Evolutionary conservation across 129 eudicot species (phyloP), one percentile per base, ranked within the genome.

Genomic region (Tanacetum coccineum): DNA sequence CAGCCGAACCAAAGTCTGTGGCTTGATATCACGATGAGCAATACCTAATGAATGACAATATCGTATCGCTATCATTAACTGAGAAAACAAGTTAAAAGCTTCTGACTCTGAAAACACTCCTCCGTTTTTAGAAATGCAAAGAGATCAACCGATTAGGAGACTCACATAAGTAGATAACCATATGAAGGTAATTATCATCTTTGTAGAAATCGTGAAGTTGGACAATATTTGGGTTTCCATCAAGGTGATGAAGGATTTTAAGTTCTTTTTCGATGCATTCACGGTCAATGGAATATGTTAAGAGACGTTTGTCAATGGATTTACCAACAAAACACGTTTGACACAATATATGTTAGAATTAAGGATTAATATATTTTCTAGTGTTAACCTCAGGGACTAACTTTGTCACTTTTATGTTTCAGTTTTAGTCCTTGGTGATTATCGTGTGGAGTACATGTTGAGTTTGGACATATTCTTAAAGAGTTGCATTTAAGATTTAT

Each of bases 1-100:
- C 95, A 0, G 96, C 95, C 9, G 96, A 86, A 28, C 86, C 97
- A n/a, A n/a, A n/a, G n/a, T n/a, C n/a, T n/a, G n/a, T 18, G 97
- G 95, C 80, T 89, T 89, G 13, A 89, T 51, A 58, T 89, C 97
- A 12, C 97, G 62, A 53, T 86, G 97, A 6, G 97, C 84, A 49
- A 86, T 74, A 13, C 95, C 95, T 36, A 72, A 1, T 0, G 71
- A 80, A 64, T 89, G 97, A 55, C 97, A 89, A 15, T 66, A 71
- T 9, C 76, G 70, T 1, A 89, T 64, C n/a, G 97, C 80, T 12
- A 21, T 12, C 22, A 89, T 62, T 81, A 89, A 74, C n/a, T 60
- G 87, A 13, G 62, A 54, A 6, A 84, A 66, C 36, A 86, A 21
- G 0, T 59, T 19, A 15, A 72, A 78, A 9, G 95, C 84, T 21